A percentile compares a stretch with the other conserved stretches of the same genome.
These are phyloP conservation scores for Nidula microcarpa DNA, from an alignment of 768 basidiomycete species.

Conservation along the genomic window DNA sequence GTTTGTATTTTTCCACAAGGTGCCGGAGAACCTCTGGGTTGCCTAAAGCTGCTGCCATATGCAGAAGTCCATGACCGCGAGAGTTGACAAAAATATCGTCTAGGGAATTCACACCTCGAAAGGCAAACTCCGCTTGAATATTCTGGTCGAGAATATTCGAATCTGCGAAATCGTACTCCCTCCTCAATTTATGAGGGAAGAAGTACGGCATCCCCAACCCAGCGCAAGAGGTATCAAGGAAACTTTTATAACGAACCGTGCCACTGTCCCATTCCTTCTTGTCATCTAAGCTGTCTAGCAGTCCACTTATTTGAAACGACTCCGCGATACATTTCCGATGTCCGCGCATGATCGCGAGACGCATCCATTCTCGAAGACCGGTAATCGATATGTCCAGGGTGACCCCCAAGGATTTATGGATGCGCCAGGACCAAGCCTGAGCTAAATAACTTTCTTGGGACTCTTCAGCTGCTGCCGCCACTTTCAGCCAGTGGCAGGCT, in stretches of 20 bases:
- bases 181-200: background rate
- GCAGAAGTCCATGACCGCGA: background rate
- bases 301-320: background rate
- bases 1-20: background rate
- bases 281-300: background rate
- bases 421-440: background rate
- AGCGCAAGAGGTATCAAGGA: background rate
- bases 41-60: background rate
- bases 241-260: background rate
- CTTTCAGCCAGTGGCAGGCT: background rate
- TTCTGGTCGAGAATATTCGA: background rate
- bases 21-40: background rate
- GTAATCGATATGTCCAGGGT: background rate
- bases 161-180: background rate
- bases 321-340: background rate
- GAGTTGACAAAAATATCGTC: background rate
- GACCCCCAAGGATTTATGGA: background rate
- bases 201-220: background rate
- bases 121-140: background rate
- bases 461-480: background rate
- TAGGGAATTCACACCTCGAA: background rate
- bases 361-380: background rate
- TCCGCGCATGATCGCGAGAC: background rate
- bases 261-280: background rate
- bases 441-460: background rate